A percentile compares a stretch with the other conserved stretches of the same genome.
phyloP scores from a whole-genome alignment of 805 yeast genomes.

The Candida coquimbonensis region DNA sequence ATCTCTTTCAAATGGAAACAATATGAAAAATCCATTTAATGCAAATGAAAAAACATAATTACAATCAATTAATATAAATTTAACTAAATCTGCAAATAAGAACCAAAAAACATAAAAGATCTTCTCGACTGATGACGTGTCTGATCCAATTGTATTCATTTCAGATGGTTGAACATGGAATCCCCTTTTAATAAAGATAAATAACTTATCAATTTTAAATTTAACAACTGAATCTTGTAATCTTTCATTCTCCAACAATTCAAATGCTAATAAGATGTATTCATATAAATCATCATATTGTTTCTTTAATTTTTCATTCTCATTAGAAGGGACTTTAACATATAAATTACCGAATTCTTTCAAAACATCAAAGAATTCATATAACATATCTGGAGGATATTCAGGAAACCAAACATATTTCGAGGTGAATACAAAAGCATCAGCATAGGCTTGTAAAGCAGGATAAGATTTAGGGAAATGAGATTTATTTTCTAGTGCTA shows the following conservation, averaged over 20 bases:
- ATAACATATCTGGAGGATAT: conserved; percentile 12
- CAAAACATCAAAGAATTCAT: conserved; percentile 14
- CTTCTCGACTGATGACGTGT: conserved; percentile 7
- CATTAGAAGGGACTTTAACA: background rate
- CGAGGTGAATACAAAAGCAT: conserved; percentile 14
- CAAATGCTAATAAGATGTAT: conserved; percentile 5
- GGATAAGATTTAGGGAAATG: conserved; percentile 10
- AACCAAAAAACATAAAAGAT: conserved; percentile 16
- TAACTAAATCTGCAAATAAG: conserved; percentile 11
- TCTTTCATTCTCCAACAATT: conserved; percentile 6
- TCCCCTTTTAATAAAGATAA: conserved; percentile 12
- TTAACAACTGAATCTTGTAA: conserved; percentile 9
- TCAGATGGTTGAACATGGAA: conserved; percentile 13
- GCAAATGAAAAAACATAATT: conserved; percentile 17
- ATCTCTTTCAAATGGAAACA: conserved; percentile 9
- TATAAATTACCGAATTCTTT: conserved; percentile 14
- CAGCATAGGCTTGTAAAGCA: conserved; percentile 11
- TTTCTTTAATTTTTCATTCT: conserved; percentile 2
- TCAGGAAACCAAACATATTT: conserved; percentile 16
- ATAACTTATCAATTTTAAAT: conserved; percentile 16
- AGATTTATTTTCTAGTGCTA: conserved; percentile 11
- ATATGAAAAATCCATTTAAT: conserved; percentile 16
- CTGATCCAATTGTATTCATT: conserved; percentile 9
- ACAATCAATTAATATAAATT: conserved; percentile 10
- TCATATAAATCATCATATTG: conserved; percentile 7